A percentile compares a stretch with the other conserved stretches of the same genome.
These are phyloP conservation scores for Russula ochroleuca DNA, from an alignment of 768 basidiomycete species.

Conservation along the genomic window DNA sequence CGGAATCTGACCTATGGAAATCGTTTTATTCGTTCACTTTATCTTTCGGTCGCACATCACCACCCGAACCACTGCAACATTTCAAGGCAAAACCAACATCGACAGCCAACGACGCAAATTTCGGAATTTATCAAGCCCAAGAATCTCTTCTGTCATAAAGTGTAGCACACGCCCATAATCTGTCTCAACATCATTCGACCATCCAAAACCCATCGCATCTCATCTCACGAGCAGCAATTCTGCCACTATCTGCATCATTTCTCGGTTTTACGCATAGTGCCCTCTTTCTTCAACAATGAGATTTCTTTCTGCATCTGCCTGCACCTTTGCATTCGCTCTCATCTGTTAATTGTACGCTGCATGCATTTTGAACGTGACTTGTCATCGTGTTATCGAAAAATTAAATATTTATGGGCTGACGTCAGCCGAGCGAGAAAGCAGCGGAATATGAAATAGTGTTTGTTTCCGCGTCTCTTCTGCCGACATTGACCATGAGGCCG, in stretches of 20 bases:
- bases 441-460: not conserved
- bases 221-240: conserved; percentile 25
- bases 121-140: conserved; percentile 24
- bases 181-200: conserved; percentile 16
- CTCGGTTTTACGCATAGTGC: conserved; percentile 20
- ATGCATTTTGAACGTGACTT: not conserved
- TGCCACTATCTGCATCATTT: conserved; percentile 26
- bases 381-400: conserved; percentile 20
- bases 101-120: conserved; percentile 13
- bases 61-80: conserved; percentile 24
- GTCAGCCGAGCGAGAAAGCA: not conserved
- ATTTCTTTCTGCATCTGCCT: conserved; percentile 11
- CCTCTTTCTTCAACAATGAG: conserved; percentile 8
- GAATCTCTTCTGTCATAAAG: conserved; percentile 22
- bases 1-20: conserved; percentile 20
- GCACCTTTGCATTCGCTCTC: conserved; percentile 17
- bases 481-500: conserved; percentile 39
- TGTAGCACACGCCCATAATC: conserved; percentile 19
- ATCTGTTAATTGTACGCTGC: conserved; percentile 12
- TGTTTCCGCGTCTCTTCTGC: not conserved
- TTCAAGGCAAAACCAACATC: conserved; percentile 15
- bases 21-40: conserved; percentile 22
- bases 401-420: conserved; percentile 5
- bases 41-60: conserved; percentile 14
- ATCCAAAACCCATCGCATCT: conserved; percentile 21